Evolutionary conservation across 1,284 basidiomycete species (phyloP).

Genomic region (Rhodotorula sp.): DNA sequence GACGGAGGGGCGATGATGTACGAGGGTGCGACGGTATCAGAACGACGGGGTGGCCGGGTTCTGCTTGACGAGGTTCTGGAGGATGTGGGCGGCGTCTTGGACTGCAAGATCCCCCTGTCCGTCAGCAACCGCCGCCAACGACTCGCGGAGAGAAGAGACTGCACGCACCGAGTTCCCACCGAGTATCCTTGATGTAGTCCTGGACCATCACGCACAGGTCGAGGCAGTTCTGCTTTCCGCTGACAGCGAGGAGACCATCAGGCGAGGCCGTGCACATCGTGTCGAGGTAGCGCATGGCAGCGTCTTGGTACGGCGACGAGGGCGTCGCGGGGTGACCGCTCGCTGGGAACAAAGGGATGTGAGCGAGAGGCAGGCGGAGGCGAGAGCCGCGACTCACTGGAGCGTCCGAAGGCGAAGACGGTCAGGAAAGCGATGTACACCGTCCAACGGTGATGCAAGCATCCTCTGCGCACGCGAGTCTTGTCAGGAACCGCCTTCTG

Average conservation of each 20-base stretch:
- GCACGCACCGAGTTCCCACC: conserved; percentile 37
- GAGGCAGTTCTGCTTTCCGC: conserved; percentile 35
- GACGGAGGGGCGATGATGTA: no score
- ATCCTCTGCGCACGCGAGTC: conserved; percentile 24
- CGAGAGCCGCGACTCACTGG: conserved; percentile 19
- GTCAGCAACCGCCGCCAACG: not conserved
- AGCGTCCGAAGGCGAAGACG: conserved; percentile 36
- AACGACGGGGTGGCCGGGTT: conserved; percentile 11
- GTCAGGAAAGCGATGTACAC: conserved; percentile 38
- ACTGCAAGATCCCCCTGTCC: not conserved
- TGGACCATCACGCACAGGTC: conserved; percentile 32
- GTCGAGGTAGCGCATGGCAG: conserved; percentile 34
- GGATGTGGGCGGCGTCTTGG: conserved; percentile 30
- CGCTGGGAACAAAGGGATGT: not conserved
- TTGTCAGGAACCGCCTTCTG: conserved; percentile 7
- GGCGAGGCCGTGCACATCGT: conserved; percentile 38
- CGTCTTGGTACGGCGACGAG: conserved; percentile 19
- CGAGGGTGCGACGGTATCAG: not conserved
- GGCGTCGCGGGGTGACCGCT: conserved; percentile 26
- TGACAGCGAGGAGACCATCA: conserved; percentile 35
- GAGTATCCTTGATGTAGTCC: conserved; percentile 35
- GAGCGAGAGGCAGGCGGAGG: not conserved
- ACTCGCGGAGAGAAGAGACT: not conserved
- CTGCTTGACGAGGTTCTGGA: conserved; percentile 17
- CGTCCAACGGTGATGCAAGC: conserved; percentile 38